Evolutionary conservation across 2,329 filamentous ascomycete genomes (phyloP), one percentile per base, ranked within the genome.

Genomic region (Colletotrichum sp.): DNA sequence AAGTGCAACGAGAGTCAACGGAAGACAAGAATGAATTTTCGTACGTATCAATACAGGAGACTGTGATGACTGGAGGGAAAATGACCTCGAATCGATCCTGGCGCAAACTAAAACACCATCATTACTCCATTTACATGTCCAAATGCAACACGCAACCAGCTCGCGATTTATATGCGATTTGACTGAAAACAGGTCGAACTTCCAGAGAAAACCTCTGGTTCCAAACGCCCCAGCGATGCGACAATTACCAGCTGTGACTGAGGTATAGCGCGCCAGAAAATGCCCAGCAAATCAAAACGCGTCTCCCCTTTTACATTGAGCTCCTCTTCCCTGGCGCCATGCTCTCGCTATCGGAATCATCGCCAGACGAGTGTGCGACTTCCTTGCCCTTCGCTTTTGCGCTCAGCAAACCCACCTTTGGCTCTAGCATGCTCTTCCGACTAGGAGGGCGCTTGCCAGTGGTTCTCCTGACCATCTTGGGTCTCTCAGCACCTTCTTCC

Each of bases 301-400:
- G 48, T 72, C 30, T 69, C 67, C 52, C 67, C 64, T 71, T 70
- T 72, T 77, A 90, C 72, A 88, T 81, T 24, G 88, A 90, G 77
- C 86, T 88, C 57, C 86, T 86, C 75, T 81, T 85, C 74, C 79
- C 81, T 26, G 80, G 73, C 18, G 43, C 71, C 43, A 69, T 78
- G 24, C 80, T 74, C 58, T 78, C 80, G 18, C 81, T 81, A 34
- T 81, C 81, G 18, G 75, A 81, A 36, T 83, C 82, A 15, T 79
- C 78, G 6, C 52, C 71, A 15, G 82, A 83, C 52, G 83, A 84
- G 36, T 82, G 83, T 13, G 81, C 82, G 13, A 87, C 81, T 67
- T 86, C 86, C 79, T 90, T 91, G 2, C 87, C 89, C 79, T 91
- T 91, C 2, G 86, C 86, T 80, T 87, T 88, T 13, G 63, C 75